A percentile compares a stretch with the other conserved stretches of the same genome.
These are phyloP conservation scores for Emergomyces orientalis DNA, from an alignment of 2,329 filamentous ascomycete species.

Conservation along the genomic window DNA sequence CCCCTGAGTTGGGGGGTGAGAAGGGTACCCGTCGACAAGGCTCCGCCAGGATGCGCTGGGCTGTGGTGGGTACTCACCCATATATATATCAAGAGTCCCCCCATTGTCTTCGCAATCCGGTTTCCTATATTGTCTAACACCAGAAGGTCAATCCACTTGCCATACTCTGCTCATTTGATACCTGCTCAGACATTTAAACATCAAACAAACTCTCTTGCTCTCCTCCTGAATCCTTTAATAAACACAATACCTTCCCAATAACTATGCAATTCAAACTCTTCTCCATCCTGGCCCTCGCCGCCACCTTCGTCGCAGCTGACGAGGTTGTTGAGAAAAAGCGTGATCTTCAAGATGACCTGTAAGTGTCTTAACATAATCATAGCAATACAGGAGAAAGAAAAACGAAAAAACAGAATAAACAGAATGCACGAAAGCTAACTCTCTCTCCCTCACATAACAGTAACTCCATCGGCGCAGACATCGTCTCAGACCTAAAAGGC, in stretches of 20 bases:
- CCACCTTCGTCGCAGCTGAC: conserved; percentile 14
- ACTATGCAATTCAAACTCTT: conserved; percentile 21
- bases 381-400: background rate
- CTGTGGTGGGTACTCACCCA: background rate
- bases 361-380: background rate
- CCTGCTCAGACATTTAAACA: too few relatives aligned
- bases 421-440: background rate
- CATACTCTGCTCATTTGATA: background rate
- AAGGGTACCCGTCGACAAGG: too few relatives aligned
- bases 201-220: background rate
- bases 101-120: background rate
- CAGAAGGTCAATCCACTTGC: background rate
- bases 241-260: background rate
- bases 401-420: background rate
- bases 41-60: background rate
- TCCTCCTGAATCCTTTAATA: background rate
- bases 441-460: background rate
- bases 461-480: background rate
- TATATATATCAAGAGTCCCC: background rate
- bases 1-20: background rate
- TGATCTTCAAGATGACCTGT: background rate
- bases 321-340: background rate
- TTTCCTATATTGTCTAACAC: background rate
- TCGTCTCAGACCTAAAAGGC: background rate
- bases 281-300: conserved; percentile 17